Percentiles rank a stretch among this genome's conserved stretches.
phyloP scores from a whole-genome alignment of 306 rosid genomes.

The Gastrolobium villosum region DNA sequence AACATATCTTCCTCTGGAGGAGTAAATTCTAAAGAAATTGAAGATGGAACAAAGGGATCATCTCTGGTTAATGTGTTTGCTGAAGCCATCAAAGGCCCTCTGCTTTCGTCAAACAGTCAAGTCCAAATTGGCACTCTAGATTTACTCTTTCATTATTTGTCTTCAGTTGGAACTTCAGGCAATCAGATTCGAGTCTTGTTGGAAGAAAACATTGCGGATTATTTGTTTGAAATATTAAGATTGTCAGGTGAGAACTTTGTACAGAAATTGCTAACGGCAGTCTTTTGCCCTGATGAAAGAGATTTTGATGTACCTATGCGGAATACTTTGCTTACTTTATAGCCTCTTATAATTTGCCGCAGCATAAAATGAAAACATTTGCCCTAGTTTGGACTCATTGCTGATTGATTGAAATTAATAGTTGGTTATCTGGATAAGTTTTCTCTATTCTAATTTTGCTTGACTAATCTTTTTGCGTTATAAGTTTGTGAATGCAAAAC shows the following conservation, averaged over 20 bases:
- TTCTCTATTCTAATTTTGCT: slow-evolving; percentile 30
- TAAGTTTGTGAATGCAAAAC: slow-evolving; percentile 34
- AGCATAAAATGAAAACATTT: not conserved
- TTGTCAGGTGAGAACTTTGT: slow-evolving; percentile 78
- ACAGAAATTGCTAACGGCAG: slow-evolving; percentile 5
- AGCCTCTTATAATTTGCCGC: not conserved
- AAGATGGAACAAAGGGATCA: slow-evolving; percentile 56
- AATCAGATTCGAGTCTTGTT: slow-evolving; percentile 75
- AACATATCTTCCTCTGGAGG: slow-evolving; percentile 54
- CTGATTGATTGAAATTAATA: slow-evolving; percentile 19
- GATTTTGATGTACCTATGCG: slow-evolving; percentile 10
- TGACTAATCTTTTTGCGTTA: slow-evolving; percentile 28
- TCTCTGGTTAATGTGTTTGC: slow-evolving; percentile 71
- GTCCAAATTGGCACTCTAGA: slow-evolving; percentile 82
- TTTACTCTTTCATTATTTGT: slow-evolving; percentile 74
- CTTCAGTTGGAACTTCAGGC: slow-evolving; percentile 66
- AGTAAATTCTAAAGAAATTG: slow-evolving; percentile 51
- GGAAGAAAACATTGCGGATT: slow-evolving; percentile 94
- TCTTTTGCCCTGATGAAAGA: slow-evolving; percentile 21
- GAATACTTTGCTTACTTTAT: slow-evolving; percentile 16
- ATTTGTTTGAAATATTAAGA: slow-evolving; percentile 89
- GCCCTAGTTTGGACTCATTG: slow-evolving; percentile 30
- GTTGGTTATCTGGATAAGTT: slow-evolving; percentile 37
- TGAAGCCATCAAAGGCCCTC: slow-evolving; percentile 95
- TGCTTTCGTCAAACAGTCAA: slow-evolving; percentile 81